Percentiles rank a stretch among this genome's conserved stretches.
phyloP scores from a whole-genome alignment of 139 green algal genomes.

The Coelastrella sp. region DNA sequence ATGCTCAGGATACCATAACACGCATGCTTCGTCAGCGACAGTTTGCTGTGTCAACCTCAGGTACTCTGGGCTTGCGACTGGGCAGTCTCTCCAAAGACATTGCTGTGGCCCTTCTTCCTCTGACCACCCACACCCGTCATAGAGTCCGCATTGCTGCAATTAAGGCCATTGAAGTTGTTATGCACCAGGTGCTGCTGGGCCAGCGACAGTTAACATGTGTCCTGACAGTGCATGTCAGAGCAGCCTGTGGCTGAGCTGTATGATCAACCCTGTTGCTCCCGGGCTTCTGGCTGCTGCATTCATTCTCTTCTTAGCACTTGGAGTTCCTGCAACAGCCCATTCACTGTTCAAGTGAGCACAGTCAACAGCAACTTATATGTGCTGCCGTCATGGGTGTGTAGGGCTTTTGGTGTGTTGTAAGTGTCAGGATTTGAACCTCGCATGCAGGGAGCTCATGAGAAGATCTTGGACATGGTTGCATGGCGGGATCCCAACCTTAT shows the following conservation, averaged over 20 bases:
- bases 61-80: conserved; percentile 62
- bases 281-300: too few species aligned
- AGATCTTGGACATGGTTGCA: conserved; percentile 82
- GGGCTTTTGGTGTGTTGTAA: too few species aligned
- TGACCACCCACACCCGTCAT: conserved; percentile 71
- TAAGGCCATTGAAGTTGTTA: conserved; percentile 57
- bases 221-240: neutral
- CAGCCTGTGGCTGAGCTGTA: neutral
- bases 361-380: too few species aligned
- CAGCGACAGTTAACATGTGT: too few species aligned
- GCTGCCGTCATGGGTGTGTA: too few species aligned
- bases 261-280: neutral
- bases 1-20: too few species aligned
- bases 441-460: conserved; percentile 70
- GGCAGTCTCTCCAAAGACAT: conserved; percentile 66
- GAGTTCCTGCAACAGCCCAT: too few species aligned
- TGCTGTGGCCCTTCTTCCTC: conserved; percentile 64
- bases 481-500: conserved; percentile 80
- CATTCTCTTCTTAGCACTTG: too few species aligned
- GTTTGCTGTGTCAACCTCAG: conserved; percentile 35
- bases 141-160: conserved; percentile 70
- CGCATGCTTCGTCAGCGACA: neutral
- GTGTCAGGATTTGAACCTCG: too few species aligned
- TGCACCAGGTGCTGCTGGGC: conserved; percentile 73
- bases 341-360: too few species aligned